A percentile compares a stretch with the other conserved stretches of the same genome.
phyloP scores from a whole-genome alignment of 345 rosid genomes.

The Linum trigynum region DNA sequence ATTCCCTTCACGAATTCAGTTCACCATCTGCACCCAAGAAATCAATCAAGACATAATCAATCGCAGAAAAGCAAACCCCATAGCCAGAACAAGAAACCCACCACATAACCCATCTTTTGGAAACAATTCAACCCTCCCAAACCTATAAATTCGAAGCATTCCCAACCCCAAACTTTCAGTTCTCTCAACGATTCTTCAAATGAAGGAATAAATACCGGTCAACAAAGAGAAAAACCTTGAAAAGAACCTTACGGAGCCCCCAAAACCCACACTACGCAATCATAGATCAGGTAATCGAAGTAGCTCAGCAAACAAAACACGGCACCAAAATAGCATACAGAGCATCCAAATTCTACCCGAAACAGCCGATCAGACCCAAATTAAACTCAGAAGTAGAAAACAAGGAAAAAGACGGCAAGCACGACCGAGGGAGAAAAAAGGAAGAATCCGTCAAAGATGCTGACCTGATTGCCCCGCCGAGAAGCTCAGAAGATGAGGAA shows the following conservation, averaged over 20 bases:
- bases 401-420: neutral
- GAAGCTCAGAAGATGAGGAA: neutral
- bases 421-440: neutral
- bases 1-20: neutral
- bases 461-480: neutral
- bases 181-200: too few relatives aligned
- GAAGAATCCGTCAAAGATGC: neutral
- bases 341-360: neutral
- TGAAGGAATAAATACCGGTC: too few relatives aligned
- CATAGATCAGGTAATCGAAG: slow-evolving; percentile 4
- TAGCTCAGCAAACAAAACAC: neutral
- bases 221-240: neutral
- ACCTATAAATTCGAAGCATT: too few relatives aligned
- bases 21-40: neutral
- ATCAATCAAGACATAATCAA: neutral
- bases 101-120: too few relatives aligned
- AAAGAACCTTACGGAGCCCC: neutral
- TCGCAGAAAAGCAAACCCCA: neutral
- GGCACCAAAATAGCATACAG: neutral
- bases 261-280: neutral
- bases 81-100: neutral
- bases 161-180: too few relatives aligned
- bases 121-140: too few relatives aligned
- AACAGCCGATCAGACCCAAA: neutral
- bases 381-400: neutral